Conservation (phyloP, 2,329 filamentous ascomycete species). For the Fusarium sp. region DNA sequence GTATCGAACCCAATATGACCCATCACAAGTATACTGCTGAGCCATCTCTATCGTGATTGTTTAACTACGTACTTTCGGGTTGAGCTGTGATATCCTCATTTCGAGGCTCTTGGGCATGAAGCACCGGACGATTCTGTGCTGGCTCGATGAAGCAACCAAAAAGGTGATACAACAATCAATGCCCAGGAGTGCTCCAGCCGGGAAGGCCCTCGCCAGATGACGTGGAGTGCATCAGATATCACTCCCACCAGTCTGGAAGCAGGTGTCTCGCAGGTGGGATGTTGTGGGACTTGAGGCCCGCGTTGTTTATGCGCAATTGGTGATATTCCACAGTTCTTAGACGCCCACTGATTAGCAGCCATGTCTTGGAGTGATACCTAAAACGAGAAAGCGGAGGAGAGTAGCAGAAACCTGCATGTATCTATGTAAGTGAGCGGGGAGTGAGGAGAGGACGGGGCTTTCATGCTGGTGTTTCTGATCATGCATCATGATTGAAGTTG, state of each 20-base stretch:
- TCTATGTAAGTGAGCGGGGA: not conserved
- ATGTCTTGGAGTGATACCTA: not conserved
- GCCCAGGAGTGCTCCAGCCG: not conserved
- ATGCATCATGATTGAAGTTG: not conserved
- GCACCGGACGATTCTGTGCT: not conserved
- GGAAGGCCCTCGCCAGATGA: not conserved
- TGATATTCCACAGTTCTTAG: not conserved
- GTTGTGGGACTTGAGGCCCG: slow-evolving; percentile 5
- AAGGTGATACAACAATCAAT: not conserved
- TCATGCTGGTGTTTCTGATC: not conserved
- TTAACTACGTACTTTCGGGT: not conserved
- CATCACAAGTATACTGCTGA: not conserved
- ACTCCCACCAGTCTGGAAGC: slow-evolving; percentile 4
- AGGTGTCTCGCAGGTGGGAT: not conserved
- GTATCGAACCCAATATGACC: not conserved
- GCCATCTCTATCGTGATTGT: not conserved
- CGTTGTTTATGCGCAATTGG: slow-evolving; percentile 8
- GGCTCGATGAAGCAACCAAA: not conserved
- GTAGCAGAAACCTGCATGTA: not conserved
- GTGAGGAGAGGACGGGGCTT: not conserved
- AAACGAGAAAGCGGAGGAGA: not conserved
- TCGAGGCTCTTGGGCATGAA: not conserved
- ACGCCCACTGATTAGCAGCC: not conserved
- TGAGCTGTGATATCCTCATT: not conserved
- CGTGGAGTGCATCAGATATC: slow-evolving; percentile 2